Base-by-base conservation (phyloP, 495 filamentous ascomycete genomes). In the Aspergillus cristatus region DNA sequence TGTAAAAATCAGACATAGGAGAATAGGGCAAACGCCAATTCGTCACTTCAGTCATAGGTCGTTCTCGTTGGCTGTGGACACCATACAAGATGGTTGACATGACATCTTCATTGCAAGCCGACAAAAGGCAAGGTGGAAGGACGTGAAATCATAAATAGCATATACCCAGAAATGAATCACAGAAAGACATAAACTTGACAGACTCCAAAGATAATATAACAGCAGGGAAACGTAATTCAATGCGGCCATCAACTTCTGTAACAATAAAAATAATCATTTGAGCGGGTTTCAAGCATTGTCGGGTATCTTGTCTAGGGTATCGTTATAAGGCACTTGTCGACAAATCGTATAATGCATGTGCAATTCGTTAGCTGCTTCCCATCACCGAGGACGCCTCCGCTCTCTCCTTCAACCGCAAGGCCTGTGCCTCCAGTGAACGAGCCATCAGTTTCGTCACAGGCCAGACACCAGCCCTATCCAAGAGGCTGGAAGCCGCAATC, bases 361-460 rank as follows among this genome's bases (percentile, higher is more conserved):
- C 24, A 29, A 38, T 14, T 32, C 35, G 43, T 56, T 60, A 68
- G 46, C 57, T 55, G 20, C 54, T 51, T 34, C 62, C 65, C 45
- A 71, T 44, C 28, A 80, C 58, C 1, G 81, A 86, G 43, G 81
- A 86, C 43, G 73, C 71, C 50, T 84, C 78, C 10, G 81, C 74
- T 50, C 80, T 75, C 28, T 72, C 72, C 42, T 79, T 76, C 75
- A 94, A 84, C 45, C 86, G 83, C 37, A 76, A 73, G 1, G 90
- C 86, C 54, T 97, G 89, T 17, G 76, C 75, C 52, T 94, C 84
- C 36, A 96, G 74, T 40, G 85, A 86, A 28, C 80, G 79, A 14
- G 85, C 81, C 82, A 94, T 95, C 17, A 94, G 68, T 46, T 82
- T 82, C 35, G 86, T 90, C 18, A 95, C 87, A 86, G 90, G 90